phyloP scores from a whole-genome alignment of 169 alveolate species.

The Cryptosporidium parvum region DNA sequence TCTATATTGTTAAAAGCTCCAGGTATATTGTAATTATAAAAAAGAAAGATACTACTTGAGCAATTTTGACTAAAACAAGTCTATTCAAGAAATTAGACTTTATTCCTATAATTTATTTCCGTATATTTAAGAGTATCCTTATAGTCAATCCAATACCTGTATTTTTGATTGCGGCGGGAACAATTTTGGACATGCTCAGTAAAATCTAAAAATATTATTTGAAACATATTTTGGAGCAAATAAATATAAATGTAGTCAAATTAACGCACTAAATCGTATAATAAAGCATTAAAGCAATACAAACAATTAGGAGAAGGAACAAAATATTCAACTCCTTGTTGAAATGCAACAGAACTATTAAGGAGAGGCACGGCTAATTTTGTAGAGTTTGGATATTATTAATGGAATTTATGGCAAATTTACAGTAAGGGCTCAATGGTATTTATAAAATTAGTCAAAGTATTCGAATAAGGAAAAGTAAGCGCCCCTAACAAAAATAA shows the following conservation, averaged over 20 bases:
- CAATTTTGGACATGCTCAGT: conserved; percentile 12
- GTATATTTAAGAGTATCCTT: background rate
- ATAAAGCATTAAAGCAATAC: background rate
- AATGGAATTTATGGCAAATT: background rate
- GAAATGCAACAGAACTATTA: too few relatives aligned
- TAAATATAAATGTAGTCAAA: background rate
- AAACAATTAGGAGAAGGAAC: background rate
- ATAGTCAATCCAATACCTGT: conserved; percentile 35
- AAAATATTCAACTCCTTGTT: too few relatives aligned
- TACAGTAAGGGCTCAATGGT: background rate
- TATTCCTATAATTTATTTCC: background rate
- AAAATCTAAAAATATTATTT: background rate
- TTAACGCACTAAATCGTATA: background rate
- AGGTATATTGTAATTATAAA: background rate
- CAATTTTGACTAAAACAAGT: background rate
- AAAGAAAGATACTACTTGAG: background rate
- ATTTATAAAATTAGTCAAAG: background rate
- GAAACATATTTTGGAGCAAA: background rate
- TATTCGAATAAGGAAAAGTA: background rate
- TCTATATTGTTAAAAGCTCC: background rate
- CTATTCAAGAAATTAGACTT: background rate
- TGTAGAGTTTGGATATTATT: background rate
- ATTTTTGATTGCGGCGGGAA: conserved; percentile 6
- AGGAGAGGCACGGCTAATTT: background rate
- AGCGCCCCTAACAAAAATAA: background rate